phyloP scores from a whole-genome alignment of 1,284 basidiomycete species.

The Ustanciosporium gigantosporum region DNA sequence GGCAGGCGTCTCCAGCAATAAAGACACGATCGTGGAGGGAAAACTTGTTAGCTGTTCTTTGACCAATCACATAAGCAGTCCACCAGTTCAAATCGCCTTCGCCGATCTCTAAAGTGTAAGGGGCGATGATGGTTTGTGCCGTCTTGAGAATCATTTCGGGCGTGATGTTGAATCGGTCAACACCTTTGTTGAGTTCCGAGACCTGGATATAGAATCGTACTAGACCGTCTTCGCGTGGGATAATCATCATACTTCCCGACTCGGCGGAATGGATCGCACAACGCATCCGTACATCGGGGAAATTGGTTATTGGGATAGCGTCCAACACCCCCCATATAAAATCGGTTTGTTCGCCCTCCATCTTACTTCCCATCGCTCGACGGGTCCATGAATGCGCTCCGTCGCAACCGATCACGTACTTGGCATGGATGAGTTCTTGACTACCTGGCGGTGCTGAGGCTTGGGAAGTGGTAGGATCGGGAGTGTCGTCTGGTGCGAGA shows the following conservation, averaged over 20 bases:
- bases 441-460: too few species aligned
- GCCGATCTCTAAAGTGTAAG: conserved; percentile 70
- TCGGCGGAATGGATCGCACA: conserved; percentile 69
- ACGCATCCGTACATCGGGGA: conserved; percentile 75
- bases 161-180: conserved; percentile 69
- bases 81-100: conserved; percentile 72
- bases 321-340: conserved; percentile 59
- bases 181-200: conserved; percentile 67
- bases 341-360: conserved; percentile 61
- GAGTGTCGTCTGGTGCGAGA: too few species aligned
- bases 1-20: too few species aligned
- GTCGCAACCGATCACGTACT: too few species aligned
- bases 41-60: conserved; percentile 22
- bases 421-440: too few species aligned
- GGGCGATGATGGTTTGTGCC: conserved; percentile 71
- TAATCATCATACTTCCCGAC: conserved; percentile 68
- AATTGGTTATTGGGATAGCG: conserved; percentile 12
- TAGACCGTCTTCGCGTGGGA: conserved; percentile 71
- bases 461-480: too few species aligned
- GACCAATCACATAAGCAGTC: conserved; percentile 61
- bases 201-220: conserved; percentile 77
- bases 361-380: too few species aligned
- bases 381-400: too few species aligned
- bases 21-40: too few species aligned
- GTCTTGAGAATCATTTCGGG: conserved; percentile 70